Conservation (phyloP, 208 protist species). For the Leishmania lainsoni region DNA sequence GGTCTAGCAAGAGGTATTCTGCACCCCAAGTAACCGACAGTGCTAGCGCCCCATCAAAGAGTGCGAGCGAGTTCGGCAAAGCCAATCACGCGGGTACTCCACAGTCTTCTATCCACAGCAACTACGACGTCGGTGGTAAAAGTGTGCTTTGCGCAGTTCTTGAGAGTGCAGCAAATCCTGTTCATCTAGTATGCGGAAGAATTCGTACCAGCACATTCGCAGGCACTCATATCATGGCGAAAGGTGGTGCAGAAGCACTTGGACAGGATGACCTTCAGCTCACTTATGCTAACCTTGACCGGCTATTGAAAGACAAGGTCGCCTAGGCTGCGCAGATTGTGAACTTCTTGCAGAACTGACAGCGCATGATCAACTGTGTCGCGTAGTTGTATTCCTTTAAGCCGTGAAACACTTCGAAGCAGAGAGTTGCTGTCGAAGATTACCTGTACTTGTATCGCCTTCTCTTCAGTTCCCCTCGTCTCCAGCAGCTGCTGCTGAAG, state of each 20-base stretch:
- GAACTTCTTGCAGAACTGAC: conserved; percentile 14
- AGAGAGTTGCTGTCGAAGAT: not conserved
- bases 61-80: not conserved
- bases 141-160: not conserved
- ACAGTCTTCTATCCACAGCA: not conserved
- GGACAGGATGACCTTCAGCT: conserved; percentile 9
- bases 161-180: not conserved
- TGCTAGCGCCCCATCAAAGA: not conserved
- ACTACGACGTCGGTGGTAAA: not conserved
- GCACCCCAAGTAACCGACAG: not conserved
- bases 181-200: conserved; percentile 5
- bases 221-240: conserved; percentile 15
- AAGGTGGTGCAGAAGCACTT: conserved; percentile 17
- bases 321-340: not conserved
- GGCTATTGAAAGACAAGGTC: conserved; percentile 2
- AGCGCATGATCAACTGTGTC: not conserved
- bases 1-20: not conserved
- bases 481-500: conserved; percentile 3
- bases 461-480: not conserved
- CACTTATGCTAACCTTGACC: conserved; percentile 1
- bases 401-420: not conserved
- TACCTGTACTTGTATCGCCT: not conserved
- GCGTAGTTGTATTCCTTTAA: not conserved
- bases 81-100: not conserved
- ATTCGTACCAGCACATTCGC: not conserved